Base-by-base conservation (phyloP, 176 grass and related monocot genomes). In the Aegilops umbellulata region DNA sequence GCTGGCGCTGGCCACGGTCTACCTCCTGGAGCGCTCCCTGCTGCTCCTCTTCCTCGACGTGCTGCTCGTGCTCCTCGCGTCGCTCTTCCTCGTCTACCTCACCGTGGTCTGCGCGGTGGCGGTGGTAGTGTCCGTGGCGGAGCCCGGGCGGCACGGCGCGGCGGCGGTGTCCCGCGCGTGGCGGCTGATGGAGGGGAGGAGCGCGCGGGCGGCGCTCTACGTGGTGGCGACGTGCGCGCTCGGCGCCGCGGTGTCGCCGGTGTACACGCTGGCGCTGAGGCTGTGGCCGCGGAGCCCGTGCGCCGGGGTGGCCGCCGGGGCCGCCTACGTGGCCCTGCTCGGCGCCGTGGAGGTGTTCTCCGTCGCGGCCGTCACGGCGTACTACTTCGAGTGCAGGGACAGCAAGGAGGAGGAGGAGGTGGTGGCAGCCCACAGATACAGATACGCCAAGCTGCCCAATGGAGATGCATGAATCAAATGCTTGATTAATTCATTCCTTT, bases 381-480 rank as follows among this genome's bases (percentile, higher is more conserved):
- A 89, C 87, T 92, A 92, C 87, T 92, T 89, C 46, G 60, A 89
- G 60, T 89, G 90, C 87, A 92, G 79, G 67, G 79, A 92, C 22
- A 51, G 29, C 58, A 46, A n/a, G 13, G 74, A 86, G 58, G 78
- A 53, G 1, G 83, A 92, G 19, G 87, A 73, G 69, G 74, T 58
- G 74, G 79, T 42, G 75, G 74, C 58, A 1, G 44, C 55, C 0
- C 46, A 79, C n/a, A 3, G 79, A 23, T 83, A 92, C 49, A 23
- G 79, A 23, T 92, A 92, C 61, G 29, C 20, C 83, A 89, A 71
- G 73, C 83, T 92, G 60, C 74, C 79, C 36, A 75, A 8, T 16
- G 35, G 46, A 10, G 87, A 85, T 8, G 19, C 53, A 7, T 7
- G 72, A 91, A 10, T 3, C 75, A 0, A 10, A 30, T 22, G 60